Conservation (phyloP, 345 rosid genomes). For the Dimocarpus longan region DNA sequence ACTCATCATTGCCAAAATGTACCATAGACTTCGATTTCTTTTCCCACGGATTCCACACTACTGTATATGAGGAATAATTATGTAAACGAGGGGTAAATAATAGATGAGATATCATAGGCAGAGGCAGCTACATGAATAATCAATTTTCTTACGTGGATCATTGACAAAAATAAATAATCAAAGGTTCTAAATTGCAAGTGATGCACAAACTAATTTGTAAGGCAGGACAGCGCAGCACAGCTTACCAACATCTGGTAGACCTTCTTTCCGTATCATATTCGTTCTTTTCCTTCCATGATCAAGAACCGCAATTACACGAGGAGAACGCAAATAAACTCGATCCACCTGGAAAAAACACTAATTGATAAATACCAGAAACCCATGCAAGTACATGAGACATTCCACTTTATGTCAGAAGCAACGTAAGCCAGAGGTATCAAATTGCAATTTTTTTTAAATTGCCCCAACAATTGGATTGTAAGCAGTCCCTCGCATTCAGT, state of each 20-base stretch:
- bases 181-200: background rate
- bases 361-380: no score
- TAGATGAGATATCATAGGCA: background rate
- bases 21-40: slow-evolving; percentile 75
- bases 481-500: background rate
- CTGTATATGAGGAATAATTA: slow-evolving; percentile 40
- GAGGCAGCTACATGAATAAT: background rate
- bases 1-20: slow-evolving; percentile 88
- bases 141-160: background rate
- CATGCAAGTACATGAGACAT: no score
- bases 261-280: slow-evolving; percentile 66
- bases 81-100: background rate
- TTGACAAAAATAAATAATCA: no score
- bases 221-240: background rate
- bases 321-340: slow-evolving; percentile 73
- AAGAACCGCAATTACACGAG: slow-evolving; percentile 64
- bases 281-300: slow-evolving; percentile 86
- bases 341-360: slow-evolving; percentile 50
- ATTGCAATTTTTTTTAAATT: no score
- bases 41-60: slow-evolving; percentile 99
- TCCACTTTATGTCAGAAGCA: no score
- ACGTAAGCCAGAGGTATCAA: no score
- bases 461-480: no score
- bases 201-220: no score
- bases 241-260: slow-evolving; percentile 88